Base-by-base conservation (phyloP, 305 asterid species). In the Rubia peregrina region DNA sequence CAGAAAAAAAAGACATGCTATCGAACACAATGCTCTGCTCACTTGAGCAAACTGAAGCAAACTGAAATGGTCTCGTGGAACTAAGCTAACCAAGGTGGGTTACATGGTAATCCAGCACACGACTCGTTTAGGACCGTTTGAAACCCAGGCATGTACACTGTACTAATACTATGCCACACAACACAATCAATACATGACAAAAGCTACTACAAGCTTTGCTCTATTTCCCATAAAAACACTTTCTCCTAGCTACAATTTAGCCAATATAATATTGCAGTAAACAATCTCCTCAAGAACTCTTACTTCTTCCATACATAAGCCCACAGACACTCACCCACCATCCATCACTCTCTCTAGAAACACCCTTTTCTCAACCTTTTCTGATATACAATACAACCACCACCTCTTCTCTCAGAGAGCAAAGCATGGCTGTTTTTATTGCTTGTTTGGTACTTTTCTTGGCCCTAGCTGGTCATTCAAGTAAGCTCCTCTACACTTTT, bases 111-210 rank as follows among this genome's bases (percentile, higher is more conserved):
- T 7, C 68, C 57, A 40, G 9, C 71, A 22, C 75, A 51, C 38
- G 76, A 75, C n/a, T n/a, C n/a, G 84, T 80, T 80, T 78, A 79
- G 61, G 86, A 80, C 86, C 85, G 85, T 82, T 81, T 57, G 77
- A 70, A 70, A 14, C 33, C 41, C 62, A 51, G 60, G 48, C 68
- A 65, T 73, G 68, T 55, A 72, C 76, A 68, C 38, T 8, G 42
- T 71, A 48, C 33, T 17, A 30, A 16, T 10, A 51, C 19, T 51
- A 51, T 51, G 12, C 17, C 19, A 16, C 57, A 51, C 57, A 51
- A 51, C 56, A 49, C 56, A 49, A 49, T 51, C 22, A 51, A 51
- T 51, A 69, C 61, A 65, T 55, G 82, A 75, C 79, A 81, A 70
- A 74, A 22, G 61, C 42, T 14, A 53, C 74, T n/a, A n/a, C n/a